Base-by-base conservation (phyloP, 192 early-diverging fungal genomes). In the Podila horticola region DNA sequence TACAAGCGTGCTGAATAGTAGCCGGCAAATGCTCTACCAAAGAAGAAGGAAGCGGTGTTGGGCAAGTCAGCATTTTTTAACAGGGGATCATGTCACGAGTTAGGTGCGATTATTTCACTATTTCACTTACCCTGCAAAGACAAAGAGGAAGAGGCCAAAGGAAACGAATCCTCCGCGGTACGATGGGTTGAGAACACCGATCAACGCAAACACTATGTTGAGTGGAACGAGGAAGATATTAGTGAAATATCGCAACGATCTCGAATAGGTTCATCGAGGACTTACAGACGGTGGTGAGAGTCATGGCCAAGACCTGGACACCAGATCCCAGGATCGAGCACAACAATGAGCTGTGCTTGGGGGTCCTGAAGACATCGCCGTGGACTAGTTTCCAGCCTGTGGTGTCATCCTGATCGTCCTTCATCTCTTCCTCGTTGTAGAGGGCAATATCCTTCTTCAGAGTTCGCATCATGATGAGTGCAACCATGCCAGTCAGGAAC, bases 311-410 rank as follows among this genome's bases (percentile, higher is more conserved):
- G 9, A 93, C 74, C 58, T 95, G 93, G 15, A 94, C 85, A 4
- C 93, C 93, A 4, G 90, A 87, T 22, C 93, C 93, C 58, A 95
- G 67, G 26, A 95, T 66, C 12, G 91, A 89, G 29, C 93, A 91
- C 71, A 95, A 79, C 26, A 93, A 72, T 0, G 90, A 91, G 51
- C 89, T 88, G 49, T 86, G 86, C 29, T 73, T 75, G 0, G 93
- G 93, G 10, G 91, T 82, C 26, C 93, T 83, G 72, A 95, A 95
- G 2, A 95, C 93, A 82, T 95, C 93, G n/a, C 90, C 91, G 51
- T 93, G 91, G 31, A 95, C 83, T 36, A 95, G 84, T 66, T 92
- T 92, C 93, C 93, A 95, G 8, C 93, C 92, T n/a, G 84, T 64
- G 17, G 87, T 88, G 24, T 95, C 92, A 50, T 93, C 92, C 31